Evolutionary conservation across 139 green algal genomes (phyloP).

Genomic region (Mesotaenium endlicherianum): DNA sequence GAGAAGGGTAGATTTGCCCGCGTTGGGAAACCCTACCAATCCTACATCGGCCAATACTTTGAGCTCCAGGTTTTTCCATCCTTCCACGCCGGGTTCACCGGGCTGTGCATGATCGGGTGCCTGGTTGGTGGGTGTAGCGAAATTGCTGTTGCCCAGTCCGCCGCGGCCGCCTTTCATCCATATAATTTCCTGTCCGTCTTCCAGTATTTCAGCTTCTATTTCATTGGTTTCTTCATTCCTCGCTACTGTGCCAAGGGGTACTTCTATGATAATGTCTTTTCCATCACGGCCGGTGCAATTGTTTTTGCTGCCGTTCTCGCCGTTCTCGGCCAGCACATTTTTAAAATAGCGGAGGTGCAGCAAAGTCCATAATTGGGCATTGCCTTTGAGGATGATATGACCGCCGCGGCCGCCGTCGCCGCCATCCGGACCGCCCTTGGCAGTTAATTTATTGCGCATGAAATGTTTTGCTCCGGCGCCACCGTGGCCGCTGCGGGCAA

Average conservation of each 20-base stretch:
- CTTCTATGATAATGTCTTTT: neutral
- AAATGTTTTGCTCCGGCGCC: neutral
- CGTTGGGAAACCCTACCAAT: constrained; percentile 91
- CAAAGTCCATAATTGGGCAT: neutral
- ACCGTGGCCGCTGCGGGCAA: too few relatives aligned
- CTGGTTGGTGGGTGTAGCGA: neutral
- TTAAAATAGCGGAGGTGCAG: neutral
- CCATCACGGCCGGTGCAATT: neutral
- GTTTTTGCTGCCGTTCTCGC: neutral
- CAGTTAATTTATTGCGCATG: neutral
- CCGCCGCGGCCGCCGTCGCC: neutral
- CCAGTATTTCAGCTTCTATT: neutral
- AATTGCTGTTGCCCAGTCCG: neutral
- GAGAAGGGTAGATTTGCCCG: constrained; percentile 90
- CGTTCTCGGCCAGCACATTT: neutral
- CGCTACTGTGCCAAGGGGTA: neutral
- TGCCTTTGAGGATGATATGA: neutral
- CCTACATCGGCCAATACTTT: constrained; percentile 90
- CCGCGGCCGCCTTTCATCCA: neutral
- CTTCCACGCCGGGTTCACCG: neutral
- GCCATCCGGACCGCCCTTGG: neutral
- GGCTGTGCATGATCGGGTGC: neutral
- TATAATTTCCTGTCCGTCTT: neutral
- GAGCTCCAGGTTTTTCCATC: constrained; percentile 79
- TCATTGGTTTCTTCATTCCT: neutral